Conservation (phyloP, 2,329 filamentous ascomycete genomes). For the Chalaropsis thielavioides region DNA sequence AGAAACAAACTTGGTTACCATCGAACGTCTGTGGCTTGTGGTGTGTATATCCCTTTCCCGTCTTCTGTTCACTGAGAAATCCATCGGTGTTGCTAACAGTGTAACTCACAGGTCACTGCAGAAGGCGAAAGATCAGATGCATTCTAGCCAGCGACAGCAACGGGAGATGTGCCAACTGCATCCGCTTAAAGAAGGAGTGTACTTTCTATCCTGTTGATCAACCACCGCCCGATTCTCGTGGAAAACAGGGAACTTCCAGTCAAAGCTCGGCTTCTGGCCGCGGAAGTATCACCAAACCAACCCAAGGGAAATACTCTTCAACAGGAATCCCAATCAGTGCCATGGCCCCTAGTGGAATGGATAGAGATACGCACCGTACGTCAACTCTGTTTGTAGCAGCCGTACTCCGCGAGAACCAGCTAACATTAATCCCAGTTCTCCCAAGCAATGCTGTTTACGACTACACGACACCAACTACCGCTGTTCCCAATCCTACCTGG, state of each 20-base stretch:
- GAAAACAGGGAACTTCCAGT: constrained; percentile 29
- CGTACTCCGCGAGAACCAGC: background rate
- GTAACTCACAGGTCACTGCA: constrained; percentile 57
- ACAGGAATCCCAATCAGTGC: constrained; percentile 29
- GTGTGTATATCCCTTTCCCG: constrained; percentile 44
- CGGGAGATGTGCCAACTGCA: constrained; percentile 80
- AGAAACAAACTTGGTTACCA: constrained; percentile 94
- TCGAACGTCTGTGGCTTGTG: constrained; percentile 85
- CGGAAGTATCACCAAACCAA: background rate
- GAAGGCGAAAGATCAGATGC: constrained; percentile 85
- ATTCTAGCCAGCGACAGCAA: constrained; percentile 59
- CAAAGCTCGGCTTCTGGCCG: background rate
- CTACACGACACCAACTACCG: background rate
- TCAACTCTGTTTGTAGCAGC: constrained; percentile 28
- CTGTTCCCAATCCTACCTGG: background rate
- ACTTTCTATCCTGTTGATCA: constrained; percentile 82
- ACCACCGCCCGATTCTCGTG: constrained; percentile 34
- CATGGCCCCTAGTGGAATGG: constrained; percentile 26
- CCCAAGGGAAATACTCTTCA: constrained; percentile 24
- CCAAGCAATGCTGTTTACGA: background rate
- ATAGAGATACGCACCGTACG: constrained; percentile 28
- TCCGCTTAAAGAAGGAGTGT: constrained; percentile 86
- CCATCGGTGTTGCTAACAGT: background rate
- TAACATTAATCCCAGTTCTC: background rate
- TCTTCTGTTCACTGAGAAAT: background rate